Conservation (phyloP, 2,329 filamentous ascomycete species). For the Arachnomyces sp. region DNA sequence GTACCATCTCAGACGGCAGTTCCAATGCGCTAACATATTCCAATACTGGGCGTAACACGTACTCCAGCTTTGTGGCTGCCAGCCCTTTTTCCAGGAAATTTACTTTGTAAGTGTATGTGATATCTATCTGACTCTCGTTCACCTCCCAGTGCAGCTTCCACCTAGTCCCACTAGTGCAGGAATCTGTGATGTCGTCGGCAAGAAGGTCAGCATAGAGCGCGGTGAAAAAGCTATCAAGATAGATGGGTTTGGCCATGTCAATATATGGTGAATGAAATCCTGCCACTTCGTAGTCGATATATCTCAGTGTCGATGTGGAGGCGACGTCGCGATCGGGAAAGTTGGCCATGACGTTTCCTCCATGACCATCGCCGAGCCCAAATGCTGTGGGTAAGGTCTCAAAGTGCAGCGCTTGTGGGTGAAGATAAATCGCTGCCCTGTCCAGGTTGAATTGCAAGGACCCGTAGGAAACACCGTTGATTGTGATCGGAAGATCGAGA, state of each 20-base stretch:
- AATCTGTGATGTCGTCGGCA: not conserved
- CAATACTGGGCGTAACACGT: not conserved
- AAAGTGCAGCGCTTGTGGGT: not conserved
- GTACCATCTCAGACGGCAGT: not conserved
- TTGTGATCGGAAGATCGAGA: not conserved
- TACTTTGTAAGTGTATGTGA: not conserved
- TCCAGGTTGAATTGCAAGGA: conserved; percentile 3
- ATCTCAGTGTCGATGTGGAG: conserved; percentile 2
- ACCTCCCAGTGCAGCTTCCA: not conserved
- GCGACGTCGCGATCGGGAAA: not conserved
- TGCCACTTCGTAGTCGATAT: conserved; percentile 10
- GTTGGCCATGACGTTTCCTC: conserved; percentile 6
- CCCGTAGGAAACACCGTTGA: conserved; percentile 7
- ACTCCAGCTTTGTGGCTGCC: not conserved
- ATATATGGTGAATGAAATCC: conserved; percentile 8
- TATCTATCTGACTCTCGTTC: not conserved
- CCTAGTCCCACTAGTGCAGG: not conserved
- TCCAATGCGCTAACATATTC: not conserved
- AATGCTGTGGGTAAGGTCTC: conserved; percentile 5
- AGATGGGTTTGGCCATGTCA: conserved; percentile 8
- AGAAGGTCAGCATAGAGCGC: conserved; percentile 5
- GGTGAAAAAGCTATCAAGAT: conserved; percentile 5
- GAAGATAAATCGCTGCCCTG: not conserved
- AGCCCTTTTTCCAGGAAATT: not conserved
- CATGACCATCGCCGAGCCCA: conserved; percentile 9